Evolutionary conservation across 441 rosid genomes (phyloP), one percentile per base, ranked within the genome.

Genomic region (Populus tomentosa): DNA sequence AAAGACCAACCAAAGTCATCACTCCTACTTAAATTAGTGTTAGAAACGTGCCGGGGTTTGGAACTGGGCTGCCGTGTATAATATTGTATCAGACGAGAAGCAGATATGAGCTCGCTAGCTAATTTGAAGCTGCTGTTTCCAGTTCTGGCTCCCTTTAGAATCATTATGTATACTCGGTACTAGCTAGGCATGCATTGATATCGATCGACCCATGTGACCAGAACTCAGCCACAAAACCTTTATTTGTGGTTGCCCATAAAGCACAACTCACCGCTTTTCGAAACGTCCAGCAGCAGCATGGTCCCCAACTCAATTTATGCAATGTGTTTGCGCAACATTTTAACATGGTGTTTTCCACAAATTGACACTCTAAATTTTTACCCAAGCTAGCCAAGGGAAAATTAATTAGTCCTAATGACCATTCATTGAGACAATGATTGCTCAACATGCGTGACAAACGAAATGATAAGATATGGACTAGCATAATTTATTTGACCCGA

Each of bases 221-320:
- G 78, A 73, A 73, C 78, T 84, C 80, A 78, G 74, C 40, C 61
- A 35, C 68, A 14, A 73, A 80, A 64, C 42, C 64, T 66, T 80
- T 38, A 83, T 85, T 85, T 71, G 86, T 81, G 82, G 87, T 67
- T 81, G 90, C 84, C 86, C 84, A 87, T 87, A 89, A 87, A 87
- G 89, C 87, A 81, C 50, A 81, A 73, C 79, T 70, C 56, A 26
- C 82, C 53, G 64, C 86, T 85, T 83, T 84, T 76, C 9, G 56
- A 65, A 67, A 73, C 72, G 64, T 72, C 73, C 75, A 82, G 76
- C 42, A 20, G 36, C 33, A 14, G 4, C 0, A 78, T 82, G 87
- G 86, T 85, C 85, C 87, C 84, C 84, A 7, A 46, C 21, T 61
- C 14, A 61, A 61, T 61, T 61, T 61, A 1, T 21, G 65, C 0